A percentile compares a stretch with the other conserved stretches of the same genome.
Evolutionary conservation across 495 filamentous ascomycete species (phyloP).

Genomic region (Lepidopterella palustris): DNA sequence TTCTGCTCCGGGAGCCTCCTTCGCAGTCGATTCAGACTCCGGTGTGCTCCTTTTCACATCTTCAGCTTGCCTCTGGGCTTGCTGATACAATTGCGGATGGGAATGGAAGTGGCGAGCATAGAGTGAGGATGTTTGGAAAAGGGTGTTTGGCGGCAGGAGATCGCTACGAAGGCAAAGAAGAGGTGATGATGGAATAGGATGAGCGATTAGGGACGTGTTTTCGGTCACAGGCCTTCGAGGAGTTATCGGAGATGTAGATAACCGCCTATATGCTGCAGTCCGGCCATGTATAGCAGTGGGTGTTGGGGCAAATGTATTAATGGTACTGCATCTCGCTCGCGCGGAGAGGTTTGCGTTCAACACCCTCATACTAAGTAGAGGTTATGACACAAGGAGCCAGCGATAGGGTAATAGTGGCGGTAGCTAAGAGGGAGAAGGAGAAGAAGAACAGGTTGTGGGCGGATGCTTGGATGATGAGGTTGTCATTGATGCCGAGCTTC

Average conservation of each 20-base stretch:
- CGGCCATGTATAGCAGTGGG: constrained; percentile 41
- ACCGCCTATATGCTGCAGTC: constrained; percentile 53
- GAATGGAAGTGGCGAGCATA: constrained; percentile 27
- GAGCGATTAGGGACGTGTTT: constrained; percentile 9
- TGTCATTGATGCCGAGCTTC: no score
- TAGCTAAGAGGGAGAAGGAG: neutral
- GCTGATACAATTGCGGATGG: constrained; percentile 21
- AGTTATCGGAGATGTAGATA: constrained; percentile 36
- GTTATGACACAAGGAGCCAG: neutral
- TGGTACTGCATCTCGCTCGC: constrained; percentile 26
- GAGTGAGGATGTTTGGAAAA: constrained; percentile 19
- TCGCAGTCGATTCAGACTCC: constrained; percentile 32
- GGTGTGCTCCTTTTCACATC: constrained; percentile 42
- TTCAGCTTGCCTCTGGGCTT: constrained; percentile 26
- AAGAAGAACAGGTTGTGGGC: neutral
- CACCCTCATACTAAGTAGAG: constrained; percentile 32
- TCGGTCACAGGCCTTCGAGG: constrained; percentile 17
- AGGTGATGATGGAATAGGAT: constrained; percentile 8
- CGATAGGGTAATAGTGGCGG: neutral
- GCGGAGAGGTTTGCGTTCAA: constrained; percentile 23
- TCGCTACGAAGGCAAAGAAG: constrained; percentile 24
- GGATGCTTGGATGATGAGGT: neutral
- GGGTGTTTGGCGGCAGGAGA: constrained; percentile 32
- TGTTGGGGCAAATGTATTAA: constrained; percentile 15
- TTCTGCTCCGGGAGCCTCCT: constrained; percentile 32